phyloP scores from a whole-genome alignment of 2,329 filamentous ascomycete genomes.

The Fusarium transvaalense region DNA sequence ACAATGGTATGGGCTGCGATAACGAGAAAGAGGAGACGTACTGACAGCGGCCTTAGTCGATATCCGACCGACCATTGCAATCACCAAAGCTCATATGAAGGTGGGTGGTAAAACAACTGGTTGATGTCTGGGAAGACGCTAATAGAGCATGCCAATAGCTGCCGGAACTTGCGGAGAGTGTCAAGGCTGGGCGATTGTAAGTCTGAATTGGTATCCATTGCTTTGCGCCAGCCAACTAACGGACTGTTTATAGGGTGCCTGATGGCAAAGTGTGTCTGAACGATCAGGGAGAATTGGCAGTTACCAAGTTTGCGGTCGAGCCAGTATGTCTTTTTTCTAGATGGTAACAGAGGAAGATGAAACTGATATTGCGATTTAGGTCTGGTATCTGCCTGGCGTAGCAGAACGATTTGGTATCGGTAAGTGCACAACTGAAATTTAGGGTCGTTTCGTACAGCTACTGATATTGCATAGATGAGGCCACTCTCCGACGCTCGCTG shows the following conservation, averaged over 20 bases:
- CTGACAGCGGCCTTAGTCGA: conserved; percentile 67
- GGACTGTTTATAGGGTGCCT: conserved; percentile 57
- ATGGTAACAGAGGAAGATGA: background rate
- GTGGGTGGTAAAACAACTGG: conserved; percentile 47
- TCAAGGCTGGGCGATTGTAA: conserved; percentile 80
- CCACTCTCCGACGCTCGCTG: conserved; percentile 83
- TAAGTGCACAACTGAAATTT: conserved; percentile 52
- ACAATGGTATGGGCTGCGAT: conserved; percentile 66
- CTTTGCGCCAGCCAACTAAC: conserved; percentile 27
- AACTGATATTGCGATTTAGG: conserved; percentile 50
- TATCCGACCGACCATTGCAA: conserved; percentile 89
- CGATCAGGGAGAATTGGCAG: conserved; percentile 84
- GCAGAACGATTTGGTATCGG: conserved; percentile 93
- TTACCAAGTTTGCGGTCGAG: conserved; percentile 97
- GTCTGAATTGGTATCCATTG: background rate
- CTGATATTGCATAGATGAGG: conserved; percentile 74
- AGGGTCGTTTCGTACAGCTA: background rate
- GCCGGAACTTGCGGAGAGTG: conserved; percentile 92
- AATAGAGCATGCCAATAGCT: conserved; percentile 59
- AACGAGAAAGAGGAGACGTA: background rate
- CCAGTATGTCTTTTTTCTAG: conserved; percentile 70
- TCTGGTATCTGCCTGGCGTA: conserved; percentile 88
- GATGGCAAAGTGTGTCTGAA: conserved; percentile 95
- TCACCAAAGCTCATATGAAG: conserved; percentile 95
- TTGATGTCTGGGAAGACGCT: background rate